Evolutionary conservation across 768 basidiomycete species (phyloP).

Genomic region (Tulasnella calospora): DNA sequence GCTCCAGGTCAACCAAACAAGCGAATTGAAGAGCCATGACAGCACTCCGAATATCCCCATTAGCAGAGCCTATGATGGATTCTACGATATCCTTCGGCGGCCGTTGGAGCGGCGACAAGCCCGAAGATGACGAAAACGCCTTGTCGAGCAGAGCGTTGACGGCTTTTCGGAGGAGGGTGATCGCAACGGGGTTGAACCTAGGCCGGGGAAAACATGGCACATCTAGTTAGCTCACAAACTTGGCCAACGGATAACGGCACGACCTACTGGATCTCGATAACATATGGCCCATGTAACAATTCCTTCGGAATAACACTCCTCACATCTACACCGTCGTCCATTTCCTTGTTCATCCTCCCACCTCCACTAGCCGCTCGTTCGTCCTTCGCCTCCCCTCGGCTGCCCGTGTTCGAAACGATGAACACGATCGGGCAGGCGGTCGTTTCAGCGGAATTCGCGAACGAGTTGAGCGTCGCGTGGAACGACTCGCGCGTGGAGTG

Average conservation of each 20-base stretch:
- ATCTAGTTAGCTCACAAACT: not conserved
- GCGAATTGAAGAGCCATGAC: conserved; percentile 91
- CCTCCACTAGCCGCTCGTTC: conserved; percentile 38
- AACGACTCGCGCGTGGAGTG: conserved; percentile 61
- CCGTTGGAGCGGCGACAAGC: conserved; percentile 31
- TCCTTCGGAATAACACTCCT: conserved; percentile 66
- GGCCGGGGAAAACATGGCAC: not conserved
- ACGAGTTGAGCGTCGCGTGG: conserved; percentile 59
- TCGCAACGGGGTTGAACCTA: conserved; percentile 90
- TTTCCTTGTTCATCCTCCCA: conserved; percentile 42
- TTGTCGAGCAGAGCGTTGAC: conserved; percentile 54
- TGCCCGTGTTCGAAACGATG: conserved; percentile 75
- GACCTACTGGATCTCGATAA: conserved; percentile 72
- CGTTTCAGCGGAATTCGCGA: conserved; percentile 42
- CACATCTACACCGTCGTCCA: conserved; percentile 55
- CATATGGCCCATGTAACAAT: conserved; percentile 64
- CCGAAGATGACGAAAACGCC: conserved; percentile 38
- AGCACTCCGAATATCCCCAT: conserved; percentile 90
- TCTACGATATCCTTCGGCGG: conserved; percentile 68
- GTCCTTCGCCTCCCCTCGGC: conserved; percentile 59
- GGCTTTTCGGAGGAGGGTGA: conserved; percentile 76
- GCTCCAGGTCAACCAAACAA: conserved; percentile 44
- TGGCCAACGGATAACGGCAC: not conserved
- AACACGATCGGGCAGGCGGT: conserved; percentile 63
- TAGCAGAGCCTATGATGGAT: conserved; percentile 67